Evolutionary conservation across 2,329 filamentous ascomycete species (phyloP).

Genomic region (Trichophaea hybrida): DNA sequence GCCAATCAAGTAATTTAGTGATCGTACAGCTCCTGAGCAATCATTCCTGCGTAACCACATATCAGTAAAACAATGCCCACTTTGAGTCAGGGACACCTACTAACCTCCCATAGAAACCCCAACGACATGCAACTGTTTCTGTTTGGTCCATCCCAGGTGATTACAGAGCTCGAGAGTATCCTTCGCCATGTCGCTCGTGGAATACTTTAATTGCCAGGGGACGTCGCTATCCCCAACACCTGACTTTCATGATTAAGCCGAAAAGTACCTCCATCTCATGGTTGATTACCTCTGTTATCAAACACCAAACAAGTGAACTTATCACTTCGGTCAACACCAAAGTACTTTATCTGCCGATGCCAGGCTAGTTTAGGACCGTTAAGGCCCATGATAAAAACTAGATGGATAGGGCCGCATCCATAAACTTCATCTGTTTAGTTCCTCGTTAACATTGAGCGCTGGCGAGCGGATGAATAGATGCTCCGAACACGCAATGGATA

Average conservation of each 20-base stretch:
- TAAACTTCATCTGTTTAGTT: constrained; percentile 17
- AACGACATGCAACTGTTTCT: constrained; percentile 49
- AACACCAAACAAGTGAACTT: constrained; percentile 60
- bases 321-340: constrained; percentile 50
- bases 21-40: constrained; percentile 57
- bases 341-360: constrained; percentile 19
- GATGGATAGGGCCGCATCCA: constrained; percentile 17
- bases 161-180: constrained; percentile 43
- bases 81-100: neutral
- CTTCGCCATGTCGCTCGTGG: constrained; percentile 69
- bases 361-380: constrained; percentile 23
- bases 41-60: constrained; percentile 44
- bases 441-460: neutral
- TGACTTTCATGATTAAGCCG: constrained; percentile 1
- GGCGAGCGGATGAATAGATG: neutral
- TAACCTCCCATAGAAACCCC: constrained; percentile 68
- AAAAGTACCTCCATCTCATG: neutral
- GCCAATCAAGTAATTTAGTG: neutral
- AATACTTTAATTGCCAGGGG: constrained; percentile 56
- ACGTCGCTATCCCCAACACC: constrained; percentile 66
- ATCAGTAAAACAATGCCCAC: neutral
- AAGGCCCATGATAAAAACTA: constrained; percentile 25
- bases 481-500: constrained; percentile 17
- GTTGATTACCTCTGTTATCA: constrained; percentile 53
- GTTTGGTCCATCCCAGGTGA: constrained; percentile 29